Evolutionary conservation across 2,329 filamentous ascomycete species (phyloP).

Genomic region (Periconia macrospinosa): DNA sequence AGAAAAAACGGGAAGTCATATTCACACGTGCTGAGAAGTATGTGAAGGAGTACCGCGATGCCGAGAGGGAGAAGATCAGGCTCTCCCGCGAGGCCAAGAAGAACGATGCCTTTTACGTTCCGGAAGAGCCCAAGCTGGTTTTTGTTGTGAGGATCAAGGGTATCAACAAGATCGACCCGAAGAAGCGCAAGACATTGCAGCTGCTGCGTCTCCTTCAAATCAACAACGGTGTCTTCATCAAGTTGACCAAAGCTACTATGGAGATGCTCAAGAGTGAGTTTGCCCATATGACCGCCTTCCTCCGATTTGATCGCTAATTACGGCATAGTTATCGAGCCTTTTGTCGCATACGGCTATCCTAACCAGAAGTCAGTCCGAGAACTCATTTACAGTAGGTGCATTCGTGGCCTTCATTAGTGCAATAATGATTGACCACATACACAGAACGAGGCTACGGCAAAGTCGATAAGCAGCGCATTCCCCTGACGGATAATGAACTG

Average conservation of each 20-base stretch:
- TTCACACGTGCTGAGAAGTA: slow-evolving; percentile 99
- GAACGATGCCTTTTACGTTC: slow-evolving; percentile 90
- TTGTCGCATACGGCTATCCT: slow-evolving; percentile 98
- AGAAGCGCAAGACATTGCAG: slow-evolving; percentile 99
- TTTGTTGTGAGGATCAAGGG: slow-evolving; percentile 99
- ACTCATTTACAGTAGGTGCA: slow-evolving; percentile 98
- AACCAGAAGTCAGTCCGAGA: slow-evolving; percentile 99
- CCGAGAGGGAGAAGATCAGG: slow-evolving; percentile 97
- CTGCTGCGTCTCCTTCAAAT: slow-evolving; percentile 99
- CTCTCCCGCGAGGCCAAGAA: slow-evolving; percentile 87
- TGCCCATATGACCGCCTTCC: slow-evolving; percentile 33
- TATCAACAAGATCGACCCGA: slow-evolving; percentile 99
- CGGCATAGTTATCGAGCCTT: slow-evolving; percentile 79
- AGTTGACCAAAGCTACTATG: slow-evolving; percentile 92
- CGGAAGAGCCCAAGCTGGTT: slow-evolving; percentile 92
- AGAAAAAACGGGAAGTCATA: slow-evolving; percentile 97
- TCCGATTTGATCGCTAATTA: slow-evolving; percentile 26
- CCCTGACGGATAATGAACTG: slow-evolving; percentile 96
- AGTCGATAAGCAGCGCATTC: slow-evolving; percentile 95
- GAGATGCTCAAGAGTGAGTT: slow-evolving; percentile 81
- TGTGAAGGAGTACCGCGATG: slow-evolving; percentile 98
- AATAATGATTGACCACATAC: too few relatives aligned
- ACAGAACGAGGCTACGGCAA: slow-evolving; percentile 87
- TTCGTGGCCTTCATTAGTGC: too few relatives aligned
- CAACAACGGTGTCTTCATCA: slow-evolving; percentile 99